phyloP scores from a whole-genome alignment of 176 grass and related monocot species.

The Bonia amplexicaulis region DNA sequence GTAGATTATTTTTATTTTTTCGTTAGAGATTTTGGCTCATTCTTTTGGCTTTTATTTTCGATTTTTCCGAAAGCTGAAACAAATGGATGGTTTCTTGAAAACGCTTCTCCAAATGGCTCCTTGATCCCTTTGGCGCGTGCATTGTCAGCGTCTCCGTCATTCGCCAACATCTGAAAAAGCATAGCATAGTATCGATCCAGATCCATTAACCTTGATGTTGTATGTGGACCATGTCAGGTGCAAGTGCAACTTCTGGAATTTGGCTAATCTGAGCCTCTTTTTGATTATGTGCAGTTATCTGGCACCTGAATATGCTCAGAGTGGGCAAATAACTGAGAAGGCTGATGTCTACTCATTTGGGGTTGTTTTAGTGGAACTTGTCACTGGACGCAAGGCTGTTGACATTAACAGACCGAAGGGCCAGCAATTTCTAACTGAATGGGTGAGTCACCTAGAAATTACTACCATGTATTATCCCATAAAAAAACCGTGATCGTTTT shows the following conservation, averaged over 20 bases:
- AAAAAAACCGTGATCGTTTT: neutral
- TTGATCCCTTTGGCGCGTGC: too few relatives aligned
- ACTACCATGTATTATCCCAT: neutral
- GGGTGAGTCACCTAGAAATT: constrained; percentile 41
- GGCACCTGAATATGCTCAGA: constrained; percentile 85
- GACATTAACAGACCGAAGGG: constrained; percentile 94
- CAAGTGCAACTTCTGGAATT: neutral
- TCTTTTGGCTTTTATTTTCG: too few relatives aligned
- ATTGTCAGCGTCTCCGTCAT: too few relatives aligned
- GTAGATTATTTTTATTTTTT: too few relatives aligned
- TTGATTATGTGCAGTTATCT: constrained; percentile 45
- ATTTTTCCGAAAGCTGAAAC: too few relatives aligned
- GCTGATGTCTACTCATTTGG: constrained; percentile 97
- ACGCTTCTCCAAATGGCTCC: too few relatives aligned
- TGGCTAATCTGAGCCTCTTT: neutral
- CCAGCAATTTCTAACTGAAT: constrained; percentile 96
- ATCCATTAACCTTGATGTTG: too few relatives aligned
- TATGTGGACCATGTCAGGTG: too few relatives aligned
- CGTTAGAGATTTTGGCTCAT: too few relatives aligned
- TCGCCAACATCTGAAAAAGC: too few relatives aligned
- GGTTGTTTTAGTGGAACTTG: constrained; percentile 81
- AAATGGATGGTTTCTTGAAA: too few relatives aligned
- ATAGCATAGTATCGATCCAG: too few relatives aligned
- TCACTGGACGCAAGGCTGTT: constrained; percentile 91
- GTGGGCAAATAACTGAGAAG: constrained; percentile 94